These are phyloP conservation scores for Lactarius deliciosus DNA, from an alignment of 768 basidiomycete species.

Conservation along the genomic window DNA sequence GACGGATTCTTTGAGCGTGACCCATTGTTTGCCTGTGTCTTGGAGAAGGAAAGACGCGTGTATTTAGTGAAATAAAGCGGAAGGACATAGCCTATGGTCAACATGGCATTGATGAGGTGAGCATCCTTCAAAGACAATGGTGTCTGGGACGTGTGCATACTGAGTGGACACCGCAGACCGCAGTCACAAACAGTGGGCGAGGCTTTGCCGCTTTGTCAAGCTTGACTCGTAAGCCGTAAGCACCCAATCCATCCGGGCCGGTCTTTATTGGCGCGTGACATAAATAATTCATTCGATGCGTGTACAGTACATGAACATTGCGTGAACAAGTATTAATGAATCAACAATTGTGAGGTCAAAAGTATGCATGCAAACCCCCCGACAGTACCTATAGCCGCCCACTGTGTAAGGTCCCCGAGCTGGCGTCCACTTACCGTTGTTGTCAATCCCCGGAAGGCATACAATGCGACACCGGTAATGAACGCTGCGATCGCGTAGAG, in stretches of 20 bases:
- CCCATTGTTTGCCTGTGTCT: slow-evolving; percentile 29
- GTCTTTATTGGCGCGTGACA: not conserved
- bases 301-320: not conserved
- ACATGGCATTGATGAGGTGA: slow-evolving; percentile 55
- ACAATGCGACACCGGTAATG: slow-evolving; percentile 61
- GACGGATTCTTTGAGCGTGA: slow-evolving; percentile 37
- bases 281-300: not conserved
- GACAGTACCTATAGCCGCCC: slow-evolving; percentile 62
- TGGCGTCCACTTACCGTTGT: slow-evolving; percentile 42
- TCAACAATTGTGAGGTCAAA: slow-evolving; percentile 46
- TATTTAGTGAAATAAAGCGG: slow-evolving; percentile 76
- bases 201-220: too few species aligned
- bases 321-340: slow-evolving; percentile 15
- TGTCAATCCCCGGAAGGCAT: slow-evolving; percentile 57
- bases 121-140: slow-evolving; percentile 37
- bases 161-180: not conserved
- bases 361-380: slow-evolving; percentile 64
- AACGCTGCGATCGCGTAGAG: slow-evolving; percentile 71
- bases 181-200: too few species aligned
- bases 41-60: slow-evolving; percentile 55
- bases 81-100: slow-evolving; percentile 74
- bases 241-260: not conserved
- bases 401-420: slow-evolving; percentile 60
- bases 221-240: too few species aligned
- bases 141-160: slow-evolving; percentile 14